A percentile compares a stretch with the other conserved stretches of the same genome.
These are phyloP conservation scores for Brassica hybrid DNA, from an alignment of 441 rosid species.

Conservation along the genomic window DNA sequence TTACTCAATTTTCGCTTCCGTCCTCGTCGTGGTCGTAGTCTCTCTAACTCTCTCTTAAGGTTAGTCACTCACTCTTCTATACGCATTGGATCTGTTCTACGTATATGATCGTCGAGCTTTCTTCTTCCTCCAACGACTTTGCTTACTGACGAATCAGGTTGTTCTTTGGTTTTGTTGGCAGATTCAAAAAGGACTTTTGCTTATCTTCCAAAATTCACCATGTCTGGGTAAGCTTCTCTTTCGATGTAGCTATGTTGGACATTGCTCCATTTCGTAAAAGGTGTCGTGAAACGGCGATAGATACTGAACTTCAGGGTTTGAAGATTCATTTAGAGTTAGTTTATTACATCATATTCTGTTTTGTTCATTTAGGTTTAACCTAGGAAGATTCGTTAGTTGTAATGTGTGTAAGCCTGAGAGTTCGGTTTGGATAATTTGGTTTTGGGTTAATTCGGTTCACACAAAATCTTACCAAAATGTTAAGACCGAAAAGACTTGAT, in stretches of 20 bases:
- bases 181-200: conserved; percentile 4
- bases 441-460: background rate
- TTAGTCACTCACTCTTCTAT: conserved; percentile 1
- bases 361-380: background rate
- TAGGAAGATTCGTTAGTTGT: background rate
- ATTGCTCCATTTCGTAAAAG: background rate
- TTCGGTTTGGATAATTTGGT: background rate
- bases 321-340: background rate
- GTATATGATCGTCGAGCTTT: background rate
- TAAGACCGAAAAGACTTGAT: background rate
- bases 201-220: conserved; percentile 2
- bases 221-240: conserved; percentile 38
- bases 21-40: conserved; percentile 6
- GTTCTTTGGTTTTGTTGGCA: conserved; percentile 6
- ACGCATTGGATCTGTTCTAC: background rate
- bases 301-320: background rate
- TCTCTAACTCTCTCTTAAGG: conserved; percentile 6
- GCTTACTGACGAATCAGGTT: background rate
- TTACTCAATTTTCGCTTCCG: background rate
- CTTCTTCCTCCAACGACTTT: background rate
- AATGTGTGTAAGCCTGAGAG: background rate
- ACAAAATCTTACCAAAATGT: background rate
- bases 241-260: background rate
- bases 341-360: background rate
- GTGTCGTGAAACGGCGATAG: background rate